Evolutionary conservation across 2,329 filamentous ascomycete genomes (phyloP).

Genomic region (Venturia pyrina): DNA sequence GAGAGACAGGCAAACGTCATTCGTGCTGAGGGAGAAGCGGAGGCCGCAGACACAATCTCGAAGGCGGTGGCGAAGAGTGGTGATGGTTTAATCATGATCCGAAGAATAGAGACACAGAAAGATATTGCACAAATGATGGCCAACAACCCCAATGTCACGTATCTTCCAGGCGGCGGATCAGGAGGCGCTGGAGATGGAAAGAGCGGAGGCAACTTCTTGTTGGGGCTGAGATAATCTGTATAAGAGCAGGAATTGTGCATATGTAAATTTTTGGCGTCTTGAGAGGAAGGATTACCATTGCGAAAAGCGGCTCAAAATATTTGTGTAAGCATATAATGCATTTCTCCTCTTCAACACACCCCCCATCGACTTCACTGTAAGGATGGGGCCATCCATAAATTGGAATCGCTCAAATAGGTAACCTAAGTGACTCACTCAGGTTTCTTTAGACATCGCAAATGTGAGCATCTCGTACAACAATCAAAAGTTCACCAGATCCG

Average conservation of each 20-base stretch:
- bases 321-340: constrained; percentile 4
- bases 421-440: too few species aligned
- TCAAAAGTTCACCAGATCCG: too few species aligned
- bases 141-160: constrained; percentile 88
- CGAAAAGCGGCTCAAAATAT: background rate
- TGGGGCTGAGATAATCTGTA: constrained; percentile 47
- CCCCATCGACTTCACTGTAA: background rate
- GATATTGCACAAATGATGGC: constrained; percentile 90
- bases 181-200: constrained; percentile 46
- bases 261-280: background rate
- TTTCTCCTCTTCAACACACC: background rate
- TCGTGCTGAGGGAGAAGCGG: constrained; percentile 92
- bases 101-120: constrained; percentile 91
- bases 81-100: constrained; percentile 88
- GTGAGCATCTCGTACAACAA: too few species aligned
- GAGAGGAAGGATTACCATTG: background rate
- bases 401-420: too few species aligned
- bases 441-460: too few species aligned
- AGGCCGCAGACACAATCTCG: constrained; percentile 90
- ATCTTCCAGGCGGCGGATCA: constrained; percentile 64
- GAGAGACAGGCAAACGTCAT: constrained; percentile 98
- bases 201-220: constrained; percentile 50
- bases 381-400: too few species aligned
- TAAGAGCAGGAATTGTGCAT: background rate
- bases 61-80: constrained; percentile 88